Evolutionary conservation across 352 stramenopile species (phyloP), one percentile per base, ranked within the genome.

Genomic region (Plasmopara muralis): DNA sequence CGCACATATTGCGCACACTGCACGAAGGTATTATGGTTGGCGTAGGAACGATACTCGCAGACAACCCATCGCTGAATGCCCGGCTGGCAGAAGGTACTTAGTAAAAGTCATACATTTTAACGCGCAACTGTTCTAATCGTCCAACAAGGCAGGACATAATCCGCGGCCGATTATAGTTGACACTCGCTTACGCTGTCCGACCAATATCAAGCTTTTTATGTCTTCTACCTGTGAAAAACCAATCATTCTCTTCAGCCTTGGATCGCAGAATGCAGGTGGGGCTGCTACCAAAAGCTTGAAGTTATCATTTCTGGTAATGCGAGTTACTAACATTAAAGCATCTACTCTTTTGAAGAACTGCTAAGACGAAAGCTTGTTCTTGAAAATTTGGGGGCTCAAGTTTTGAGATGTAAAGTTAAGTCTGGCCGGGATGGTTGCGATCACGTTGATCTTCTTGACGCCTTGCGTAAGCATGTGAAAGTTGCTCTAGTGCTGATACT

Each of bases 21-120:
- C 88, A 97, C 53, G 77, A 88, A 30, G 85, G 77, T 0, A 96
- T 97, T 53, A 57, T 97, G 44, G 76, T 97, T 0, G 88, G 88
- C 14, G 70, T 94, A 18, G 85, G 84, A 15, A 96, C 88, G 9
- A 62, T 96, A 18, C 31, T 87, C 12, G 74, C 78, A 15, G 88
- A 97, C 54, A 95, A 96, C 41, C 88, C 88, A 40, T 95, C 83
- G 43, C 61, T 95, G 30, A 95, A 87, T 50, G 64, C 78, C 15
- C 64, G 87, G 7, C 67, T 93, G 4, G 72, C 67, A 7, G 50
- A 82, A 60, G 83, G 83, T 66, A 55, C 7, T 18, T 13, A 16
- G 9, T 18, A 20, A 50, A 40, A 16, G 31, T 35, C 38, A 14
- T 9, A 18, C 13, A 16, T 28, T 18, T 47, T 35, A 7, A n/a